These are phyloP conservation scores for Chrysosporium keratinophilum DNA, from an alignment of 2,329 filamentous ascomycete genomes.

Conservation along the genomic window DNA sequence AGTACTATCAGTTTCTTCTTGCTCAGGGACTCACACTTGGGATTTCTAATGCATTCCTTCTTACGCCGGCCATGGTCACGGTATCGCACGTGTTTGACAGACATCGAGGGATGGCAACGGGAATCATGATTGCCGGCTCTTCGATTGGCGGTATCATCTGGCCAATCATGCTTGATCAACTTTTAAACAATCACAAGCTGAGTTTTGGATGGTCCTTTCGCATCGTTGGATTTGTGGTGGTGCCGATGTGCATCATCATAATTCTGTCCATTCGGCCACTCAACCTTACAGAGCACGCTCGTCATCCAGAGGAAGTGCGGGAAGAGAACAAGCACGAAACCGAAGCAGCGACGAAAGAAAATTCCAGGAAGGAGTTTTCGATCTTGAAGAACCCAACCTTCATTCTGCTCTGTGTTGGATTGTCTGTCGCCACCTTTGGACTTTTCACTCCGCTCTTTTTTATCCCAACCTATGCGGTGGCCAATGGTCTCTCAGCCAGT, in stretches of 20 bases:
- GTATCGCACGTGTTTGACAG: slow-evolving; percentile 25
- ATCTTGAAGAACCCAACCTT: slow-evolving; percentile 2
- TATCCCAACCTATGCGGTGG: slow-evolving; percentile 47
- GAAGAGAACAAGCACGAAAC: background rate
- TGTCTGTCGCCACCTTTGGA: slow-evolving; percentile 26
- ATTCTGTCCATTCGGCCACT: slow-evolving; percentile 15
- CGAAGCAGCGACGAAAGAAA: background rate
- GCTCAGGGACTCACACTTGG: slow-evolving; percentile 30
- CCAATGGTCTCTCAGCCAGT: slow-evolving; percentile 46
- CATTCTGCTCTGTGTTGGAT: background rate
- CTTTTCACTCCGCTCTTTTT: slow-evolving; percentile 44
- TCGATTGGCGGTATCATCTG: slow-evolving; percentile 30
- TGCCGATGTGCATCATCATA: slow-evolving; percentile 27
- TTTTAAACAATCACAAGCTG: slow-evolving; percentile 22
- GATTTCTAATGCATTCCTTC: slow-evolving; percentile 23
- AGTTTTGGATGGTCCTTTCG: slow-evolving; percentile 32
- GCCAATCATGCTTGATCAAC: slow-evolving; percentile 26
- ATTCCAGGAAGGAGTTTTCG: background rate
- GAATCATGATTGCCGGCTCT: slow-evolving; percentile 27
- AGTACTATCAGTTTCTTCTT: slow-evolving; percentile 33
- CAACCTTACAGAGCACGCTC: background rate
- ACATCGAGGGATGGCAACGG: slow-evolving; percentile 25
- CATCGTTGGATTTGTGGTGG: slow-evolving; percentile 34
- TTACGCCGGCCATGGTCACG: slow-evolving; percentile 25
- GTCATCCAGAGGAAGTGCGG: background rate